phyloP scores from a whole-genome alignment of 257 asterid genomes.

The Pogostemon cablin region DNA sequence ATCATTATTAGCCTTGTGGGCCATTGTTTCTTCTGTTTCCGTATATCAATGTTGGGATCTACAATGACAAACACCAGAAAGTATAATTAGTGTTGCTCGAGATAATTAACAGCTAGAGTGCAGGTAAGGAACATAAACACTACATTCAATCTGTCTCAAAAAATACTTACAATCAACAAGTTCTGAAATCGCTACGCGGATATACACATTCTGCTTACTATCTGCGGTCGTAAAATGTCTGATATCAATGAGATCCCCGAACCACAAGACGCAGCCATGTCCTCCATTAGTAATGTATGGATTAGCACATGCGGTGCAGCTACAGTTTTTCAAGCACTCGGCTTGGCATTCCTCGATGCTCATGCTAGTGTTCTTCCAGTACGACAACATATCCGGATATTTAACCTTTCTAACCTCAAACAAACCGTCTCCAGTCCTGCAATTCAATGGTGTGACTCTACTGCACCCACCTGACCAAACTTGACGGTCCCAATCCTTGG shows the following conservation, averaged over 20 bases:
- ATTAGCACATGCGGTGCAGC: conserved; percentile 42
- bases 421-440: conserved; percentile 36
- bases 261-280: conserved; percentile 43
- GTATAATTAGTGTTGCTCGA: not conserved
- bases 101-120: too few species aligned
- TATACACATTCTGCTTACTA: conserved; percentile 22
- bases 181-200: conserved; percentile 30
- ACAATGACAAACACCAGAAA: not conserved
- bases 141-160: too few species aligned
- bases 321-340: conserved; percentile 39
- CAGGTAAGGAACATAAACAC: not conserved
- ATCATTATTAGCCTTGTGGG: conserved; percentile 25
- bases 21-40: not conserved
- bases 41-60: not conserved
- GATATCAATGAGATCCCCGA: conserved; percentile 38
- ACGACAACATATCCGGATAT: conserved; percentile 35
- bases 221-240: conserved; percentile 15
- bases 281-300: conserved; percentile 32
- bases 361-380: conserved; percentile 35
- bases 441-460: conserved; percentile 26
- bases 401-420: conserved; percentile 30
- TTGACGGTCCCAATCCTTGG: conserved; percentile 28
- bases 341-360: conserved; percentile 36
- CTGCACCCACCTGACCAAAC: conserved; percentile 43
- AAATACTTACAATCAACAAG: conserved; percentile 1